phyloP scores from a whole-genome alignment of 2,329 filamentous ascomycete genomes.

The Torrubiella hemipterigena region DNA sequence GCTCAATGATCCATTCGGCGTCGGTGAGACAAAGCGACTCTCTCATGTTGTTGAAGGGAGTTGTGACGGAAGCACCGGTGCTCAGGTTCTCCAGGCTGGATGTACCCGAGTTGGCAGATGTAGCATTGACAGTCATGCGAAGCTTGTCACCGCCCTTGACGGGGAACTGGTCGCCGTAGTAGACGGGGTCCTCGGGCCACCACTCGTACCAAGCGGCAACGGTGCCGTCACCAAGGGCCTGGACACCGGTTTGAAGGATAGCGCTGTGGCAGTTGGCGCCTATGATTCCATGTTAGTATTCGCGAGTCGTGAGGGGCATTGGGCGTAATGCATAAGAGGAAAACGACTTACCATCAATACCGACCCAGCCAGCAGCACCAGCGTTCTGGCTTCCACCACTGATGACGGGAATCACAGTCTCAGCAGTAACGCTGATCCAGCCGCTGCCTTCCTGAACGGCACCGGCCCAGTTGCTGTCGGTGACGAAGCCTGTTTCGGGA shows the following conservation, averaged over 20 bases:
- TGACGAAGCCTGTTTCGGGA: not conserved
- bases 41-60: constrained; percentile 31
- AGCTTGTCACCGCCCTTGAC: constrained; percentile 3
- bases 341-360: constrained; percentile 4
- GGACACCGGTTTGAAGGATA: constrained; percentile 27
- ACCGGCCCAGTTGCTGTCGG: constrained; percentile 1
- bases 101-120: constrained; percentile 1
- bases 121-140: constrained; percentile 4
- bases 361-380: constrained; percentile 5
- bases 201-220: constrained; percentile 2
- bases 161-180: not conserved
- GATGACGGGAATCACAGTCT: constrained; percentile 1
- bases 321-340: not conserved
- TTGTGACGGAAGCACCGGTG: constrained; percentile 34
- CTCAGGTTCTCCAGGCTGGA: constrained; percentile 1
- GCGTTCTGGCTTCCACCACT: not conserved
- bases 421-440: constrained; percentile 2
- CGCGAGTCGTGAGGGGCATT: no score
- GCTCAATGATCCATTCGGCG: constrained; percentile 49
- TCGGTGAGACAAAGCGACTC: constrained; percentile 35
- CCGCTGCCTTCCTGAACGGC: constrained; percentile 3
- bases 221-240: constrained; percentile 16
- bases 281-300: not conserved
- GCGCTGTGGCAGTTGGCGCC: constrained; percentile 14
- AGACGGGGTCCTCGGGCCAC: not conserved